Percentiles rank a stretch among this genome's conserved stretches.
Evolutionary conservation across 2,329 filamentous ascomycete species (phyloP).

Genomic region (Pyrenophora seminiperda): DNA sequence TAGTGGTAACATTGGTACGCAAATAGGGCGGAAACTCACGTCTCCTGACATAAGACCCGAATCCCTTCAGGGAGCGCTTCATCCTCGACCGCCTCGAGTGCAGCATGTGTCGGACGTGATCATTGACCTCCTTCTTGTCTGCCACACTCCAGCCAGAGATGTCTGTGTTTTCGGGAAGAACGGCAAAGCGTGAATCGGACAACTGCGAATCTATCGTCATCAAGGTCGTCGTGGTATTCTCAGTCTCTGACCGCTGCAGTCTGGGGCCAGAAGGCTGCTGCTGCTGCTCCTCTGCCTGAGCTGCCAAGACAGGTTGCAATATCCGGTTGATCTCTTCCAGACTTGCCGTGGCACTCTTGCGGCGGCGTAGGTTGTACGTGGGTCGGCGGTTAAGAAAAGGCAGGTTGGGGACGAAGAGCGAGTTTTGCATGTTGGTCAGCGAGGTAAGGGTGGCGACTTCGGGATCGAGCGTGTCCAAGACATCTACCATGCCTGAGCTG

Average conservation of each 20-base stretch:
- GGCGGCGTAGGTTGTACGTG: constrained; percentile 73
- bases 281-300: constrained; percentile 26
- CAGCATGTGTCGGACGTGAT: constrained; percentile 85
- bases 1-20: constrained; percentile 8
- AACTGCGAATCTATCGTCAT: constrained; percentile 70
- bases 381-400: constrained; percentile 78
- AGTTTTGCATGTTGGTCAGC: constrained; percentile 88
- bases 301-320: constrained; percentile 27
- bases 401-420: constrained; percentile 82
- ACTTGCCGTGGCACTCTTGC: constrained; percentile 44
- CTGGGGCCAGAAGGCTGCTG: constrained; percentile 28
- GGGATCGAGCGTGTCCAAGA: constrained; percentile 75
- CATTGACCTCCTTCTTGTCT: constrained; percentile 78
- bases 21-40: constrained; percentile 55
- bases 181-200: constrained; percentile 75
- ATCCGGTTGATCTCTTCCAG: constrained; percentile 39
- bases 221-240: constrained; percentile 45
- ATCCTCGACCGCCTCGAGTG: constrained; percentile 80
- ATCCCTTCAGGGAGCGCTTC: constrained; percentile 78
- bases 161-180: constrained; percentile 74
- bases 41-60: constrained; percentile 75
- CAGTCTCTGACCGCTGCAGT: constrained; percentile 33
- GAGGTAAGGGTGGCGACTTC: constrained; percentile 83
- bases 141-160: constrained; percentile 76
- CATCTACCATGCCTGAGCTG: constrained; percentile 66